Percentiles rank a stretch among this genome's conserved stretches.
Evolutionary conservation across 306 rosid genomes (phyloP).

Genomic region (Lablab purpureus): DNA sequence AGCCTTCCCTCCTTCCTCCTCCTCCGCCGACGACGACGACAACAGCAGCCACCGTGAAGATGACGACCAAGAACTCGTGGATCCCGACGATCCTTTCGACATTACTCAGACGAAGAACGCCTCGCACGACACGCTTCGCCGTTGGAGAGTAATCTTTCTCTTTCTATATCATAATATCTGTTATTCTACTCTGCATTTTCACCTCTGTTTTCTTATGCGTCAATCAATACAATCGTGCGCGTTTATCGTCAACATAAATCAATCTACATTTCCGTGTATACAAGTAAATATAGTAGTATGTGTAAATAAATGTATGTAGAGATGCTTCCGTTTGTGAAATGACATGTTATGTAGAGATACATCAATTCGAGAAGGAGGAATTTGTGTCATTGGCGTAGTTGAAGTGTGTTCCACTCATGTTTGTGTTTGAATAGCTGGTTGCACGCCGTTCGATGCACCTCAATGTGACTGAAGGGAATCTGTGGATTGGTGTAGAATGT

Average conservation of each 20-base stretch:
- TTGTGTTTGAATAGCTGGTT: not conserved
- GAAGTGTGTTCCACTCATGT: no score
- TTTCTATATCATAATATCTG: not conserved
- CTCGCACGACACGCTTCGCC: slow-evolving; percentile 68
- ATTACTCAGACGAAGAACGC: slow-evolving; percentile 79
- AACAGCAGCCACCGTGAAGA: not conserved
- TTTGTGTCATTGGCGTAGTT: no score
- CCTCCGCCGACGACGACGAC: not conserved
- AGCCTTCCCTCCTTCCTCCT: not conserved
- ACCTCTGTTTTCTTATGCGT: not conserved
- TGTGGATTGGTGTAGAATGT: not conserved
- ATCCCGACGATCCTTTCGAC: slow-evolving; percentile 75
- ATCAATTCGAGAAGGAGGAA: no score
- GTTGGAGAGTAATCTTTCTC: slow-evolving; percentile 55
- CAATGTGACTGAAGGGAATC: not conserved
- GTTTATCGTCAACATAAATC: not conserved
- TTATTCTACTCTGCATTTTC: not conserved
- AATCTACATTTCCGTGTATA: not conserved
- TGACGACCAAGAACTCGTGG: slow-evolving; percentile 13
- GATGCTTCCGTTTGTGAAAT: not conserved
- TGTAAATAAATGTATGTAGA: not conserved
- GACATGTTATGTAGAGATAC: no score
- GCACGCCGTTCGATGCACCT: not conserved
- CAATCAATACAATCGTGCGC: not conserved
- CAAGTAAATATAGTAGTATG: no score